A percentile compares a stretch with the other conserved stretches of the same genome.
Conservation (phyloP, 306 rosid species). For the Inga oerstediana region DNA sequence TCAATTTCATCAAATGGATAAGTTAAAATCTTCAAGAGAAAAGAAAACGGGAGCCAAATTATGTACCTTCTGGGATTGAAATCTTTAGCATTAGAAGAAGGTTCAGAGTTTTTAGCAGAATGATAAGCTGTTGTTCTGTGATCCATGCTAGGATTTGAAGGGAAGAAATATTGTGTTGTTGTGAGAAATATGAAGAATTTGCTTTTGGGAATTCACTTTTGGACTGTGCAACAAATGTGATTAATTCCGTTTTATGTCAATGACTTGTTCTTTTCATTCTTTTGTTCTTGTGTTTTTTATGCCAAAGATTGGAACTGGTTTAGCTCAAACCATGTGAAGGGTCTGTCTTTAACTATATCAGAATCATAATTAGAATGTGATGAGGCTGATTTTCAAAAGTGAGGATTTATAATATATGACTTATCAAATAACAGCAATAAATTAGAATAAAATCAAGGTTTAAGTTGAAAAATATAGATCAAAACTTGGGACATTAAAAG, state of each 20-base stretch:
- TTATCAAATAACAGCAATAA: not conserved
- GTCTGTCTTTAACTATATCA: not conserved
- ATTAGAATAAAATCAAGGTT: not conserved
- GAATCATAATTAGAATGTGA: not conserved
- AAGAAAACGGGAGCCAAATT: not conserved
- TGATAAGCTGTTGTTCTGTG: not conserved
- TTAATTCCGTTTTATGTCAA: not conserved
- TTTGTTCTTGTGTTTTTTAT: not conserved
- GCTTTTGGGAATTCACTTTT: slow-evolving; percentile 22
- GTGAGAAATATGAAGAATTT: not conserved
- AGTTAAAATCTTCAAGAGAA: not conserved
- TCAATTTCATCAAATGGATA: not conserved
- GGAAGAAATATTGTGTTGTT: not conserved
- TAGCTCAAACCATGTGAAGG: slow-evolving; percentile 6
- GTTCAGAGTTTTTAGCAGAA: slow-evolving; percentile 21
- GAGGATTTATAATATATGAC: not conserved
- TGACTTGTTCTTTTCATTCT: not conserved
- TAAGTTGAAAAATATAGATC: not conserved
- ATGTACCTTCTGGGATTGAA: slow-evolving; percentile 59
- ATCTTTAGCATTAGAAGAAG: slow-evolving; percentile 23
- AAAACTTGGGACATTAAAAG: not conserved
- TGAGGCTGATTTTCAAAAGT: not conserved
- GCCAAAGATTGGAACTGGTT: not conserved
- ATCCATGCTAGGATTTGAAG: slow-evolving; percentile 4
- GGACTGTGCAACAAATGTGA: not conserved